These are phyloP conservation scores for Allomyces macrogynus DNA, from an alignment of 192 early-diverging fungal species.

Conservation along the genomic window DNA sequence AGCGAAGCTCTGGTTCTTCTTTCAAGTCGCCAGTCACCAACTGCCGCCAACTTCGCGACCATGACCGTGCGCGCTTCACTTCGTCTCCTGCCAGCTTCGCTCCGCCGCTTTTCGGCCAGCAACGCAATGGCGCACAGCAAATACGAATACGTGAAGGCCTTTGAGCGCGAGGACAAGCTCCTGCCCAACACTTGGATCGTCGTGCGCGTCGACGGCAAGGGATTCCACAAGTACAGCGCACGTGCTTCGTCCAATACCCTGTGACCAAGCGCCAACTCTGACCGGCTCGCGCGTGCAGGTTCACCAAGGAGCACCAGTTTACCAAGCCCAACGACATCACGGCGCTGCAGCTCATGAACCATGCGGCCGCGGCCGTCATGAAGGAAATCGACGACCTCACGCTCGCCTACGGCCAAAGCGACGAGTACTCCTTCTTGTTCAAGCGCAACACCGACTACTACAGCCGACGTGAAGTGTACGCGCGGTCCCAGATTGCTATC, in stretches of 20 bases:
- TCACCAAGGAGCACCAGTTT: constrained; percentile 54
- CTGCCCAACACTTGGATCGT: constrained; percentile 76
- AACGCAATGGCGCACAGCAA: constrained; percentile 70
- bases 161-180: constrained; percentile 56
- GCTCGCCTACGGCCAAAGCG: constrained; percentile 78
- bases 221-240: constrained; percentile 48
- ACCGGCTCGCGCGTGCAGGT: constrained; percentile 19
- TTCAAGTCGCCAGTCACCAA: no score
- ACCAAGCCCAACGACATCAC: constrained; percentile 57
- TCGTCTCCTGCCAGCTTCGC: no score
- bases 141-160: constrained; percentile 76
- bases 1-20: no score
- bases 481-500: neutral
- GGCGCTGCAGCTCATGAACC: constrained; percentile 65
- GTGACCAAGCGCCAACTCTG: neutral
- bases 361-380: constrained; percentile 60
- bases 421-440: constrained; percentile 77
- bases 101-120: neutral
- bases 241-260: neutral
- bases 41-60: no score
- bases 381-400: constrained; percentile 54
- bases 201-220: constrained; percentile 78
- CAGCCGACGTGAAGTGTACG: constrained; percentile 41
- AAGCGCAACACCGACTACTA: constrained; percentile 38
- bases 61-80: no score